Conservation (phyloP, 2,329 filamentous ascomycete species). For the Fusarium succisae region DNA sequence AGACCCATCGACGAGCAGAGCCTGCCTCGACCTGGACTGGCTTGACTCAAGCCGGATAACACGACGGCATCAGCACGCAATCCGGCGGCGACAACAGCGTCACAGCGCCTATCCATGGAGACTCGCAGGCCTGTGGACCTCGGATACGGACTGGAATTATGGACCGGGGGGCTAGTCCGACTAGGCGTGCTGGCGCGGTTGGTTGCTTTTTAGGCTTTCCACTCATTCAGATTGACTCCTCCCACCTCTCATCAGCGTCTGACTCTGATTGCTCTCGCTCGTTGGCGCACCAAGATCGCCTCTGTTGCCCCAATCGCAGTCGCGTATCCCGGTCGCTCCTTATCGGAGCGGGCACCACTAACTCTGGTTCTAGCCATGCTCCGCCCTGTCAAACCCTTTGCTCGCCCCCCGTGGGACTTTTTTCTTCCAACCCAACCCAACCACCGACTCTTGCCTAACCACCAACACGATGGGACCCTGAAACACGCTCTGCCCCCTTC, state of each 20-base stretch:
- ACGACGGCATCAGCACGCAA: slow-evolving; percentile 40
- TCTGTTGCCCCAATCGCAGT: slow-evolving; percentile 29
- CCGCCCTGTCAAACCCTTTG: slow-evolving; percentile 40
- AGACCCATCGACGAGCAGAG: slow-evolving; percentile 28
- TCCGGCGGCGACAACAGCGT: slow-evolving; percentile 36
- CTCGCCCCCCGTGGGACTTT: slow-evolving; percentile 38
- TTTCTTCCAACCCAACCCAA: slow-evolving; percentile 29
- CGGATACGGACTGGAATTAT: slow-evolving; percentile 41
- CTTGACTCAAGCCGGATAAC: slow-evolving; percentile 36
- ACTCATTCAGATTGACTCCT: slow-evolving; percentile 15
- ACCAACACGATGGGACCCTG: slow-evolving; percentile 38
- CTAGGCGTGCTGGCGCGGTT: slow-evolving; percentile 37
- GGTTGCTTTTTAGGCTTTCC: slow-evolving; percentile 36
- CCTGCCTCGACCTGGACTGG: slow-evolving; percentile 33
- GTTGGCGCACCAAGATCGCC: slow-evolving; percentile 28
- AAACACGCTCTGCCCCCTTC: slow-evolving; percentile 43
- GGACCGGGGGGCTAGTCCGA: slow-evolving; percentile 33
- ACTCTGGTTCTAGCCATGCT: slow-evolving; percentile 34
- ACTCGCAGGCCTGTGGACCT: slow-evolving; percentile 30
- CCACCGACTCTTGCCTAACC: slow-evolving; percentile 34
- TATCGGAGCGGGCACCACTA: slow-evolving; percentile 33
- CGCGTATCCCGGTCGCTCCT: slow-evolving; percentile 25
- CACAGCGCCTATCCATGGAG: slow-evolving; percentile 39
- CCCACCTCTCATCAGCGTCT: slow-evolving; percentile 21
- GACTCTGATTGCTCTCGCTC: slow-evolving; percentile 16